A percentile compares a stretch with the other conserved stretches of the same genome.
Conservation (phyloP, 2,329 filamentous ascomycete species). For the Venturia aucupariae region DNA sequence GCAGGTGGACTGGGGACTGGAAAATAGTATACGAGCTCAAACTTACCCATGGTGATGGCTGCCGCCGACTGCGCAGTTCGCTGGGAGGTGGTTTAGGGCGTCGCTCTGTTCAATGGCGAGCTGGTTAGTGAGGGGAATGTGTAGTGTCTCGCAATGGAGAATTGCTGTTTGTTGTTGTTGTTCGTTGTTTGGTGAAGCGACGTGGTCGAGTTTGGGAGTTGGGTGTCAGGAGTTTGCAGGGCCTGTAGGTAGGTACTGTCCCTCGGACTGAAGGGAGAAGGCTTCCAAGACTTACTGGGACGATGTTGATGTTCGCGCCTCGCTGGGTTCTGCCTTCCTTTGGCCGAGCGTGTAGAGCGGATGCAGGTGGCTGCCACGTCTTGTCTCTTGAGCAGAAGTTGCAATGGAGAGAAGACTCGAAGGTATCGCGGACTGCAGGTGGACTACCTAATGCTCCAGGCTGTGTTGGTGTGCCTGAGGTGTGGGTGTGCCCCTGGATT, state of each 20-base stretch:
- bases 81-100: neutral
- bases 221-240: neutral
- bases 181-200: neutral
- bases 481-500: neutral
- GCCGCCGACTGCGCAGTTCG: neutral
- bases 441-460: too few relatives aligned
- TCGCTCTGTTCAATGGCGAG: neutral
- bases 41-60: slow-evolving; percentile 12
- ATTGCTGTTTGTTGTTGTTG: neutral
- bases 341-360: neutral
- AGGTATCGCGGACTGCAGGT: too few relatives aligned
- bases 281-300: neutral
- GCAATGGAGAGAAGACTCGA: neutral
- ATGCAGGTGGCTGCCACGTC: neutral
- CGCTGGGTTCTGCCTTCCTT: neutral
- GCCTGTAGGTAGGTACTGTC: neutral
- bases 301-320: neutral
- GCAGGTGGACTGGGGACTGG: neutral
- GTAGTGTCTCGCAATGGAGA: neutral
- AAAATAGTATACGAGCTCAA: neutral
- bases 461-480: too few relatives aligned
- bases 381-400: neutral
- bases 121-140: neutral
- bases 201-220: neutral
- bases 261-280: neutral